Conservation (phyloP, 768 basidiomycete genomes). For the Leccinum subgranulosum region DNA sequence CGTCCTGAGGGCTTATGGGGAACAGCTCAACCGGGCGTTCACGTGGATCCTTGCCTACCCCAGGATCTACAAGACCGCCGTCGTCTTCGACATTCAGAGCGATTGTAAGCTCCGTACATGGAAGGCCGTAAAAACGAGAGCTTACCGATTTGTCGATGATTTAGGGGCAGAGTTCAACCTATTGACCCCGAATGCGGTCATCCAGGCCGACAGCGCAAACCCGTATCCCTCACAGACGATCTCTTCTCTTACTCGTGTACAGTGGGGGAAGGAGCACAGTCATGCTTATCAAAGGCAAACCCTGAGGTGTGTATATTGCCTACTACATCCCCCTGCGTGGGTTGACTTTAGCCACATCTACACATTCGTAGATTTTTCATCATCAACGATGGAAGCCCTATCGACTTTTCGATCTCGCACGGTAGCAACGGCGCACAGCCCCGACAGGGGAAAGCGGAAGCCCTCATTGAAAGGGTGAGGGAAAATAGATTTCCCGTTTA, state of each 20-base stretch:
- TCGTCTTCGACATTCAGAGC: conserved; percentile 6
- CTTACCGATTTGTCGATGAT: background rate
- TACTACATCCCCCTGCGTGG: background rate
- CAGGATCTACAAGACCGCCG: background rate
- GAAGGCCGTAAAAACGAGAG: background rate
- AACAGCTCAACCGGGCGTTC: background rate
- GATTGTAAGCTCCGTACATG: background rate
- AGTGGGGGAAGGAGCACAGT: background rate
- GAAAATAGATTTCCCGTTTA: background rate
- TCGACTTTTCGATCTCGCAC: conserved; percentile 5
- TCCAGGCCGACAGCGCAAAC: background rate
- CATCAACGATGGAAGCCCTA: conserved; percentile 1
- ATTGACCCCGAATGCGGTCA: background rate
- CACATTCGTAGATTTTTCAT: background rate
- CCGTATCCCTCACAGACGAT: background rate
- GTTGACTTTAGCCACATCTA: background rate
- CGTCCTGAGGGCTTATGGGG: background rate
- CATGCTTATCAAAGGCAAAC: conserved; percentile 1
- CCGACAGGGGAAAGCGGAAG: background rate
- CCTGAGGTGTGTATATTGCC: background rate
- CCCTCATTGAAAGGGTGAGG: background rate
- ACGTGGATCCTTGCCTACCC: conserved; percentile 5
- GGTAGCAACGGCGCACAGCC: background rate
- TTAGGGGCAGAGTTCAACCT: conserved; percentile 7
- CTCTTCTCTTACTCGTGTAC: background rate